Conservation (phyloP, 495 filamentous ascomycete genomes). For the Aspergillus bridgeri region DNA sequence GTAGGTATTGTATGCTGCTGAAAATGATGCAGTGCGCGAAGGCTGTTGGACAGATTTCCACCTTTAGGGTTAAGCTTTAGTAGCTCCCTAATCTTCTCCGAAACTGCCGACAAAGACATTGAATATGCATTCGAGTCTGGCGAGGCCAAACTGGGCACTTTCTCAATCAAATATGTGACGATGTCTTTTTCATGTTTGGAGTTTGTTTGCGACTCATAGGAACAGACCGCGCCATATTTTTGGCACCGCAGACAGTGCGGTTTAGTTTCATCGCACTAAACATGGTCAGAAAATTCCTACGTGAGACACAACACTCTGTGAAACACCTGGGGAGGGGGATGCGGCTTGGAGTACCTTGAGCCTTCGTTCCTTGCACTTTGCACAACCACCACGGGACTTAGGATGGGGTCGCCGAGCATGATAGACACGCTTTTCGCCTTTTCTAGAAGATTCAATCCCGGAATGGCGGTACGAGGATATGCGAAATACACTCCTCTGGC, state of each 20-base stretch:
- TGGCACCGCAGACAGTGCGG: constrained; percentile 42
- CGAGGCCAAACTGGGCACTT: constrained; percentile 9
- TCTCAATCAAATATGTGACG: constrained; percentile 18
- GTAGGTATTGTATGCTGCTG: constrained; percentile 24
- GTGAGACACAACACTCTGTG: not conserved
- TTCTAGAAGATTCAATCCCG: constrained; percentile 5
- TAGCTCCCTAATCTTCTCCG: constrained; percentile 26
- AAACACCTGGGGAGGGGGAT: not conserved
- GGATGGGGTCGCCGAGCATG: constrained; percentile 37
- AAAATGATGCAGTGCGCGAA: constrained; percentile 38
- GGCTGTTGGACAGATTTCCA: constrained; percentile 4
- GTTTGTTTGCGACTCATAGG: constrained; percentile 22
- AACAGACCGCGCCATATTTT: constrained; percentile 38
- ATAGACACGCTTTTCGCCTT: constrained; percentile 18
- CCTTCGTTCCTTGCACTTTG: constrained; percentile 45
- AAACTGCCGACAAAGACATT: constrained; percentile 23
- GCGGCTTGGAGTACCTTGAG: constrained; percentile 40
- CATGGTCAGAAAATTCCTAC: not conserved
- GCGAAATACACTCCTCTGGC: constrained; percentile 29
- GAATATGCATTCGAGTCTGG: constrained; percentile 23
- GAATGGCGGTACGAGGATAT: constrained; percentile 18
- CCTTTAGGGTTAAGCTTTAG: constrained; percentile 11
- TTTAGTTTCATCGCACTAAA: constrained; percentile 47
- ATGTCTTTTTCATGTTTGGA: constrained; percentile 11
- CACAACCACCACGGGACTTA: constrained; percentile 45